phyloP scores from a whole-genome alignment of 495 filamentous ascomycete genomes.

The Gamarada debralockiae region DNA sequence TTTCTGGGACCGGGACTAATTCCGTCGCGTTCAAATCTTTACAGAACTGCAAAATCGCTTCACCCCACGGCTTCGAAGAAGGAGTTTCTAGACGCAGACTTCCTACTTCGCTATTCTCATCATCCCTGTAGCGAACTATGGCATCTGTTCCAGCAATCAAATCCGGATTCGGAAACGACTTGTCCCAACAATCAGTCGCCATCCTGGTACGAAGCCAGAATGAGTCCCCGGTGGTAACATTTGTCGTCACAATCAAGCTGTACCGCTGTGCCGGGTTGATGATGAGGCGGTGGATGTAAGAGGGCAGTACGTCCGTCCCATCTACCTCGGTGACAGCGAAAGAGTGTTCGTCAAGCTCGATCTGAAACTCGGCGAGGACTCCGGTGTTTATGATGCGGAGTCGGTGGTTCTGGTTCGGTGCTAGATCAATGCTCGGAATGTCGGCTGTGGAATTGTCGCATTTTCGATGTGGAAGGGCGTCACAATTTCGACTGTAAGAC shows the following conservation, averaged over 20 bases:
- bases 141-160: conserved; percentile 47
- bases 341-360: conserved; percentile 40
- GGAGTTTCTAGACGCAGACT: conserved; percentile 22
- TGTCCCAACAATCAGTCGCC: conserved; percentile 46
- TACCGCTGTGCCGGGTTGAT: conserved; percentile 62
- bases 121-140: conserved; percentile 39
- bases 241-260: conserved; percentile 53
- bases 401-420: conserved; percentile 50
- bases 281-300: conserved; percentile 40
- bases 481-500: conserved; percentile 28
- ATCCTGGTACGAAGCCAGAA: conserved; percentile 54
- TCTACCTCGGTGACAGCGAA: conserved; percentile 62
- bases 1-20: conserved; percentile 34
- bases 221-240: conserved; percentile 45
- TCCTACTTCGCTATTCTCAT: too few relatives aligned
- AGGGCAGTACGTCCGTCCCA: conserved; percentile 56
- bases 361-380: conserved; percentile 49
- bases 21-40: conserved; percentile 34
- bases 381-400: conserved; percentile 63
- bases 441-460: conserved; percentile 39
- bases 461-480: conserved; percentile 35
- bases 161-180: conserved; percentile 31
- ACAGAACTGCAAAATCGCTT: conserved; percentile 33
- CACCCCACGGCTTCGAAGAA: conserved; percentile 30
- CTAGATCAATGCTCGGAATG: conserved; percentile 39